Base-by-base conservation (phyloP, 2,329 filamentous ascomycete genomes). In the Clarireedia hainanense region DNA sequence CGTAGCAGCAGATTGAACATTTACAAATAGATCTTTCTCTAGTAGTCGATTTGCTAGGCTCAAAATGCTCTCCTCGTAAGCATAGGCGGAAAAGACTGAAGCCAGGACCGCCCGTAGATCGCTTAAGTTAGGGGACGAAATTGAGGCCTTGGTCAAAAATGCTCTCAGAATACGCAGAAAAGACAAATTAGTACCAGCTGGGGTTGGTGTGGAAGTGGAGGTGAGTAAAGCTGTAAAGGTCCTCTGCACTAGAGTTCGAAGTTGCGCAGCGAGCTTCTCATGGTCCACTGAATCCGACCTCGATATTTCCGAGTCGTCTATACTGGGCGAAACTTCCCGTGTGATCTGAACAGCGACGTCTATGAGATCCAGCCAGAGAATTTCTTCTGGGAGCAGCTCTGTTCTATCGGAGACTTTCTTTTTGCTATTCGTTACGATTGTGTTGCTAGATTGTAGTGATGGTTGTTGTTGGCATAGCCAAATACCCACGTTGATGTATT, bases 41-140 rank as follows among this genome's bases (percentile, higher is more conserved):
- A 99, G 77, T 55, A 99, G 83, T 4, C 86, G 80, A 68, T 92
- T 95, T 0, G 94, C 90, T 3, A 99, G 80, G 1, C 81, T 79
- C 20, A 99, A 79, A 15, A 99, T 88, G 0, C 88, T 91, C 69
- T 92, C 89, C 70, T 99, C 94, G 68, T 97, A 96, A 0, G 91
- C 86, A 69, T 99, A 99, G 0, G 94, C 92, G 0, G 92, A 85
- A 72, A 99, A 97, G 55, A 99, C 92, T 12, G 91, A 94, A 1
- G 83, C 77, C 2, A 99, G 80, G 0, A 97, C 91, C 6, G 82
- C 81, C 46, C 94, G 86, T 3, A 99, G 79, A 68, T 97, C 91
- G 1, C 89, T 86, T 1, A 99, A 77, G 12, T 88, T 95, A 0
- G 94, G 91, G 0, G 91, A 95, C 17, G 86, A 84, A 24, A 82